Conservation (phyloP, 164 flowering plant species). For the Akebia trifoliata region DNA sequence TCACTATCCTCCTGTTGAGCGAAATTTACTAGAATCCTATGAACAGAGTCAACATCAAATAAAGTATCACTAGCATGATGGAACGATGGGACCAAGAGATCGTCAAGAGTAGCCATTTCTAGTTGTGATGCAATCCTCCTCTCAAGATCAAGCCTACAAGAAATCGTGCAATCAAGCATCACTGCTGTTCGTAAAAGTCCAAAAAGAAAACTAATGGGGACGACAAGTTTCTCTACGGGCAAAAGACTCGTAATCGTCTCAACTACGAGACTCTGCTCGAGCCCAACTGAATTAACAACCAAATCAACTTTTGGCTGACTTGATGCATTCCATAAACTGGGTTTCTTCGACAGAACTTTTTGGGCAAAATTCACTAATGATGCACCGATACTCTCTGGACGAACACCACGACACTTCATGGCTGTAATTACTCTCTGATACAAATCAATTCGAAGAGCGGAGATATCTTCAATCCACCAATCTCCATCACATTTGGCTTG, state of each 20-base stretch:
- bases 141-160: conserved; percentile 77
- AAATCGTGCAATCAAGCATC: conserved; percentile 51
- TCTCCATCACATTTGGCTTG: conserved; percentile 65
- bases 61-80: conserved; percentile 65
- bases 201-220: conserved; percentile 72
- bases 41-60: conserved; percentile 82
- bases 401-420: conserved; percentile 78
- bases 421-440: conserved; percentile 72
- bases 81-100: conserved; percentile 77
- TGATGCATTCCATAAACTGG: conserved; percentile 52
- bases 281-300: conserved; percentile 28
- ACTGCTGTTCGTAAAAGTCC: conserved; percentile 77
- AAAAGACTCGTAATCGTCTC: conserved; percentile 75
- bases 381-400: conserved; percentile 84
- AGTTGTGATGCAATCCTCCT: conserved; percentile 80
- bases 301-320: conserved; percentile 45
- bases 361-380: conserved; percentile 80
- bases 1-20: conserved; percentile 81
- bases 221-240: conserved; percentile 67
- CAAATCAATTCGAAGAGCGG: conserved; percentile 70
- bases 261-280: conserved; percentile 58
- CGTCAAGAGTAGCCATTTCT: conserved; percentile 79
- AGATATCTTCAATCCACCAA: conserved; percentile 92
- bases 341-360: conserved; percentile 56
- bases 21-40: conserved; percentile 72